These are phyloP conservation scores for Entamoeba dispar DNA, from an alignment of 208 protist genomes.

Conservation along the genomic window DNA sequence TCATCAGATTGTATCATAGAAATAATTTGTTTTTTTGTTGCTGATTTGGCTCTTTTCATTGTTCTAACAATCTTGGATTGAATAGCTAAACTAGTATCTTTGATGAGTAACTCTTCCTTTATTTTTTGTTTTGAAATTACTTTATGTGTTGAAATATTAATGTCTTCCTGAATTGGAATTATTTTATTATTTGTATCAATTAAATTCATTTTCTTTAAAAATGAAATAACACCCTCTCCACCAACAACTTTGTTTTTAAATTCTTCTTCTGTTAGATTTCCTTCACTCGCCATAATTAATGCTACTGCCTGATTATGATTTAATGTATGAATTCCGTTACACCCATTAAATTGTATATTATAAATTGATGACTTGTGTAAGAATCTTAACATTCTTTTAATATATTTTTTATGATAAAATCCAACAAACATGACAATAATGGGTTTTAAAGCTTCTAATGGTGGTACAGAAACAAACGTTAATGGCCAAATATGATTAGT, in stretches of 20 bases:
- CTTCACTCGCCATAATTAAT: not conserved
- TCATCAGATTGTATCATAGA: not conserved
- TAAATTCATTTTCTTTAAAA: not conserved
- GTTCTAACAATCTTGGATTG: not conserved
- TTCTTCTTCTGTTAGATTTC: not conserved
- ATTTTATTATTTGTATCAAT: not conserved
- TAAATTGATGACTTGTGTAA: not conserved
- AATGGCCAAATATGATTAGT: not conserved
- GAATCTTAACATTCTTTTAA: not conserved
- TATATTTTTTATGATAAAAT: not conserved
- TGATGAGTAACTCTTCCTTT: not conserved
- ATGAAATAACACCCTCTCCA: not conserved
- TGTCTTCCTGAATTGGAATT: not conserved
- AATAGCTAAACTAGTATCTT: not conserved
- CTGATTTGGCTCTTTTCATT: not conserved
- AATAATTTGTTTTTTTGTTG: not conserved
- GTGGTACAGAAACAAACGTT: not conserved
- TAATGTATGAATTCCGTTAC: not conserved
- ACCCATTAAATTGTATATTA: not conserved
- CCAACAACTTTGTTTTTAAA: not conserved
- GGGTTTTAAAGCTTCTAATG: not conserved
- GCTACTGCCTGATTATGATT: not conserved
- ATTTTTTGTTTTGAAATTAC: not conserved
- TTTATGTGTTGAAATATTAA: not conserved
- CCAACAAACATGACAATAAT: not conserved